Evolutionary conservation across 2,329 filamentous ascomycete genomes (phyloP), one percentile per base, ranked within the genome.

Genomic region (Grosmannia serpens): DNA sequence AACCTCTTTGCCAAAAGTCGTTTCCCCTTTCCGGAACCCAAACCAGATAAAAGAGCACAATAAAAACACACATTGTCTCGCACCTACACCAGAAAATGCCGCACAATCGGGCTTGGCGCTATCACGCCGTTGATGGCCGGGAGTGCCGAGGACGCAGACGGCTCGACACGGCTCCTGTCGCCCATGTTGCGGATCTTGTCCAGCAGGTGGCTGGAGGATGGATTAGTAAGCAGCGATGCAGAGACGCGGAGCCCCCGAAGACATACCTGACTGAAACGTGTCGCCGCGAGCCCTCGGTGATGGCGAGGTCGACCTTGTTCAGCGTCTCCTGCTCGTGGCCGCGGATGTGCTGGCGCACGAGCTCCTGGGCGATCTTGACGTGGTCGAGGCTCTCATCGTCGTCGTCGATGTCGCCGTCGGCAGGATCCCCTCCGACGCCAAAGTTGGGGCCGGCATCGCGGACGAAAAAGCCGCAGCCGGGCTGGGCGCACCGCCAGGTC

Each of bases 401-500:
- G 27, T 52, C 54, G 46, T 57, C 26, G 27, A 49, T 26, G 47
- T 52, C 53, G n/a, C 33, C 52, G 33, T 31, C 44, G 10, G 51
- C 58, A n/a, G 31, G 50, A 22, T 53, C 49, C 3, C 78, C n/a
- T 1, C 46, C 31, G 52, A 38, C 33, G 38, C 24, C 53, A 38
- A 24, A 8, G 6, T 52, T 44, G 0, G 50, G 57, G 9, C 55
- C 58, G 7, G 62, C 62, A 13, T 57, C 58, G 61, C 84, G 84
- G 13, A 89, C 82, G 47, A 84, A 76, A 64, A 84, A 84, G 44
- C 72, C 72, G 65, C 87, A 90, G 27, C 79, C 83, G 13, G 83
- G 80, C 61, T 86, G 77, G 5, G 79, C 78, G 65, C 87, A 90
- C 1, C 73, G 74, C 86, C 86, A 90, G 0, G 82, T 83, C 57